Conservation (phyloP, 2,329 filamentous ascomycete species). For the Diplodia mutila region DNA sequence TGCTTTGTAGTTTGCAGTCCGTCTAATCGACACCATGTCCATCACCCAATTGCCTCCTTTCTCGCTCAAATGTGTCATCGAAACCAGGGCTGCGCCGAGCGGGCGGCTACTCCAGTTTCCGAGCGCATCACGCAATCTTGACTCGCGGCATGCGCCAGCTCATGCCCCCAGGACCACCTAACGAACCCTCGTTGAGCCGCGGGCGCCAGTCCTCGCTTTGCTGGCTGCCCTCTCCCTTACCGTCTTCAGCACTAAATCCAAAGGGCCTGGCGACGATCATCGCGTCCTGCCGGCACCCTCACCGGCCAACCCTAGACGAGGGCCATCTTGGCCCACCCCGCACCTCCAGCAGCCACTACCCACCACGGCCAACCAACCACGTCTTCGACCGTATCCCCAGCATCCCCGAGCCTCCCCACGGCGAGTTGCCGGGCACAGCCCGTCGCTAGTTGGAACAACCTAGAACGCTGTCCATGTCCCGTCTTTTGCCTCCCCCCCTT, state of each 20-base stretch:
- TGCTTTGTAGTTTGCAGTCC: neutral
- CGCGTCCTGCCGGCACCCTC: conserved; percentile 6
- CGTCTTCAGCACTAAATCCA: neutral
- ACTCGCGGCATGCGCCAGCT: conserved; percentile 17
- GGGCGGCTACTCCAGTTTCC: neutral
- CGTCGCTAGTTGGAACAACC: neutral
- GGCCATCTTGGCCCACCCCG: conserved; percentile 12
- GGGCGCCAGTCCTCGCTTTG: neutral
- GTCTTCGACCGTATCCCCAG: neutral
- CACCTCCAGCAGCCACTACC: neutral
- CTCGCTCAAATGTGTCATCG: neutral
- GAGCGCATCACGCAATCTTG: conserved; percentile 6
- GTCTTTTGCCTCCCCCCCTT: neutral
- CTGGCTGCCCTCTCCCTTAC: neutral
- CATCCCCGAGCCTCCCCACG: neutral
- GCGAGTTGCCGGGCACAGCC: neutral
- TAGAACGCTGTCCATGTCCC: neutral
- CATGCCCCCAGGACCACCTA: neutral
- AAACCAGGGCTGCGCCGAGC: neutral
- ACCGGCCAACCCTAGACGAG: conserved; percentile 12
- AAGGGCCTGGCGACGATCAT: neutral
- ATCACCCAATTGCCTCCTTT: neutral
- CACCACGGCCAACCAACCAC: neutral
- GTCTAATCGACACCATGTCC: neutral
- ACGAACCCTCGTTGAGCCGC: neutral